phyloP scores from a whole-genome alignment of 352 stramenopile genomes.

The Blastocystis sp. region DNA sequence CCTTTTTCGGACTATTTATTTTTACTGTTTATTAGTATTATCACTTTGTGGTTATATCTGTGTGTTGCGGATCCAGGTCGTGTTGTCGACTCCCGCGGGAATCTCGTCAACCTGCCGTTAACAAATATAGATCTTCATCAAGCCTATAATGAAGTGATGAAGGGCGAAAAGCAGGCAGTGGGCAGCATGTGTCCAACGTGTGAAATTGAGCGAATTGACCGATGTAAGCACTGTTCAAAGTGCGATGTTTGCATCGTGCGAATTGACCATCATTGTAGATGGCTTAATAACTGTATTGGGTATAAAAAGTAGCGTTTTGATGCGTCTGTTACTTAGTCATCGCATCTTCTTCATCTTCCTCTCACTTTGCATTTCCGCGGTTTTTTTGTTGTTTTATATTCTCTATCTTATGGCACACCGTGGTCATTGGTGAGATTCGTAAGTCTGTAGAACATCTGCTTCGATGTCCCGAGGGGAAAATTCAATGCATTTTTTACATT shows the following conservation, averaged over 20 bases:
- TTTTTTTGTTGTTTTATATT: not conserved
- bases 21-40: not conserved
- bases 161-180: not conserved
- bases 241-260: conserved; percentile 22
- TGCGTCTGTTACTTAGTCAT: conserved; percentile 1
- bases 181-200: conserved; percentile 19
- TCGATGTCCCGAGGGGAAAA: not conserved
- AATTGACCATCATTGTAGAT: conserved; percentile 57
- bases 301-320: conserved; percentile 23
- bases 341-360: conserved; percentile 50
- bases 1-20: not conserved
- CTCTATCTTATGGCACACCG: not conserved
- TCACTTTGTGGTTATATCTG: conserved; percentile 28
- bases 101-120: not conserved
- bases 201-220: conserved; percentile 29
- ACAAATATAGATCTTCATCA: conserved; percentile 6
- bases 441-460: not conserved
- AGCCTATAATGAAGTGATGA: conserved; percentile 31
- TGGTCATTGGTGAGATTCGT: not conserved
- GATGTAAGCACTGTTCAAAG: conserved; percentile 47
- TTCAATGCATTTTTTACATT: not conserved
- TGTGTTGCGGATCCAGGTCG: not conserved
- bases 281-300: conserved; percentile 59
- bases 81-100: not conserved
- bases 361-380: not conserved